These are phyloP conservation scores for Colletotrichum sidae DNA, from an alignment of 2,329 filamentous ascomycete species.

Conservation along the genomic window DNA sequence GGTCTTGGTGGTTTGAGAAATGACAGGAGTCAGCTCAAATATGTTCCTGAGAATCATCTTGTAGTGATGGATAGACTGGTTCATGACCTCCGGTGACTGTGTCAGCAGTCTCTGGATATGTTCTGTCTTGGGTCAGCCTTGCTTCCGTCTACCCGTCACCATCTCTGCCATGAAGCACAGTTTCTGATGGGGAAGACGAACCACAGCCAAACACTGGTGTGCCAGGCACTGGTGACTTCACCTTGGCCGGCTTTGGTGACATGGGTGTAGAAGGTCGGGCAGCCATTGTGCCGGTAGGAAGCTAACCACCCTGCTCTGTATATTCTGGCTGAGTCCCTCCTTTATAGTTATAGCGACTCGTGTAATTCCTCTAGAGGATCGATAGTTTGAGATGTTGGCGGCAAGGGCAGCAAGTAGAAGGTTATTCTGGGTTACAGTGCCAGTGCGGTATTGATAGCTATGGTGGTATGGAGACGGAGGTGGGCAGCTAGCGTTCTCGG, in stretches of 20 bases:
- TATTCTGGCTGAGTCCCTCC: too few species aligned
- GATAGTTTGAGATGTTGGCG: too few species aligned
- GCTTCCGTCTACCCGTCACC: slow-evolving; percentile 12
- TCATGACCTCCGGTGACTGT: slow-evolving; percentile 71
- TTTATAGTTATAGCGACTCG: too few species aligned
- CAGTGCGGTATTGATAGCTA: too few species aligned
- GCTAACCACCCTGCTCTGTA: too few species aligned
- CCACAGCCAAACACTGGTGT: slow-evolving; percentile 73
- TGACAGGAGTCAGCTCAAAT: slow-evolving; percentile 73
- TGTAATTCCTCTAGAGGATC: too few species aligned
- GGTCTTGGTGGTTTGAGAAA: slow-evolving; percentile 73
- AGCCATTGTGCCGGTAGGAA: slow-evolving; percentile 50
- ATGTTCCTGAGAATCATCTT: slow-evolving; percentile 77
- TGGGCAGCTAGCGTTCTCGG: too few species aligned
- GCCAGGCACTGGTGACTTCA: slow-evolving; percentile 70
- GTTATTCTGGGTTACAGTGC: too few species aligned
- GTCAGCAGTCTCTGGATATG: slow-evolving; percentile 77
- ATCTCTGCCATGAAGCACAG: slow-evolving; percentile 6
- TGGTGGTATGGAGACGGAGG: too few species aligned
- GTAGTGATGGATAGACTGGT: slow-evolving; percentile 78
- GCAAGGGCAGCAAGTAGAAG: too few species aligned
- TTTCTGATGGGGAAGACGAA: slow-evolving; percentile 50
- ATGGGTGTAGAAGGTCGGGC: slow-evolving; percentile 61
- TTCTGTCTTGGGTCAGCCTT: slow-evolving; percentile 58
- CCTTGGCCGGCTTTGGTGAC: slow-evolving; percentile 67